Base-by-base conservation (phyloP, 257 asterid genomes). In the Leonotis leonurus region DNA sequence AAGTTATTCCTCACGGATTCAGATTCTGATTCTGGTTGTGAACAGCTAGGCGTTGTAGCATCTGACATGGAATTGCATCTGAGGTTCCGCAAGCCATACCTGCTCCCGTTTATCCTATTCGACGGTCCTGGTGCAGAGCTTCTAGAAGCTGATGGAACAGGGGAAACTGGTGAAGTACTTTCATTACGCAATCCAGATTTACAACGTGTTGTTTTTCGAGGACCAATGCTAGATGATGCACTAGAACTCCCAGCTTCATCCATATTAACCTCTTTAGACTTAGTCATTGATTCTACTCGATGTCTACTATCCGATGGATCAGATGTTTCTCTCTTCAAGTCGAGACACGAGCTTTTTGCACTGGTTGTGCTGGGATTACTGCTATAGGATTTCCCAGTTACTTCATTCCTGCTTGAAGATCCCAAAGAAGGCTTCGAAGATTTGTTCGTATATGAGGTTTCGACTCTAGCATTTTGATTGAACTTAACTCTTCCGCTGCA, bases 401-500 rank as follows among this genome's bases (percentile, higher is more conserved):
- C 67, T 65, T 77, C 81, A 57, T 72, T 85, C 18, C 77, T 80
- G 64, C 57, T 70, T 55, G 85, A 75, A 70, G 85, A 62, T 63
- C 59, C 48, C 21, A 70, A 33, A 52, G 80, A 63, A 59, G 87
- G 72, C 64, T 56, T 77, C 13, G 83, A 52, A 17, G 43, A 63
- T 70, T 70, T 78, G 40, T 71, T 46, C 72, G 72, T 83, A 50
- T 77, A 80, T 5, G 75, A 59, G 69, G 48, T 46, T 50, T 81
- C 81, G 64, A 5, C 37, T 59, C 46, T 72, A 33, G 66, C 56
- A 74, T 58, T 76, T 51, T 69, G 84, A 26, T 64, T 33, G 48
- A 67, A 64, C 78, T 88, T 85, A 20, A 82, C 69, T 75, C 85
- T 81, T 29, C 96, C 95, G 3, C 80, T 79, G 80, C 98, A 91